Evolutionary conservation across 2,329 filamentous ascomycete genomes (phyloP), one percentile per base, ranked within the genome.

Genomic region (Aureobasidium zeae): DNA sequence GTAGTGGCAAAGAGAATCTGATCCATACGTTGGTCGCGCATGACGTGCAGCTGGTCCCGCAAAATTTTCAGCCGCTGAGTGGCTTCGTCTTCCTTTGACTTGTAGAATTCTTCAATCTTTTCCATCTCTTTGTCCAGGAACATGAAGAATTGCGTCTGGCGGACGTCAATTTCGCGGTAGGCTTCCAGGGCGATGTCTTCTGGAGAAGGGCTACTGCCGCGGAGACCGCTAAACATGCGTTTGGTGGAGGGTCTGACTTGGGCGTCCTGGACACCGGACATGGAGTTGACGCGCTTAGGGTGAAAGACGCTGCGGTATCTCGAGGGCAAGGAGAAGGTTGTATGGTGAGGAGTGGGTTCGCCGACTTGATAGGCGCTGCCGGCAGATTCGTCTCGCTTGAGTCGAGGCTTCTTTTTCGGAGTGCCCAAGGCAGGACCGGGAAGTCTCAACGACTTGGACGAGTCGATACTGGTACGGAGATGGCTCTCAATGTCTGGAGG

Each of bases 41-140:
- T 94, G 54, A 93, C 83, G 57, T 94, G 88, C 22, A 98, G 71
- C 60, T 98, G 91, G 39, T 87, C 78, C 30, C 84, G 77, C 34
- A 98, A 69, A 3, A 82, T 61, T 1, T 69, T 66, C 17, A 95
- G 67, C 2, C 88, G 77, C 44, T 80, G 68, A 0, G 78, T 82
- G 0, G 89, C 86, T 58, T 95, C 86, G 20, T 84, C 74, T 58
- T 98, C 91, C 58, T 95, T 95, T 52, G 77, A 67, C 53, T 77
- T 79, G 67, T 96, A 96, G 57, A 98, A 98, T 0, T 70, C 65
- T 58, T 98, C 88, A 9, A 98, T 86, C 64, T 96, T 98, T n/a
- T 80, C 72, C 11, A 98, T 69, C 63, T 98, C 83, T 8, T 68
- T 68, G 53, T 95, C 86, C 42, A 98, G 68, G 56, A 91, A 98